phyloP scores from a whole-genome alignment of 2,329 filamentous ascomycete species.

The Penicillium rolfsii region DNA sequence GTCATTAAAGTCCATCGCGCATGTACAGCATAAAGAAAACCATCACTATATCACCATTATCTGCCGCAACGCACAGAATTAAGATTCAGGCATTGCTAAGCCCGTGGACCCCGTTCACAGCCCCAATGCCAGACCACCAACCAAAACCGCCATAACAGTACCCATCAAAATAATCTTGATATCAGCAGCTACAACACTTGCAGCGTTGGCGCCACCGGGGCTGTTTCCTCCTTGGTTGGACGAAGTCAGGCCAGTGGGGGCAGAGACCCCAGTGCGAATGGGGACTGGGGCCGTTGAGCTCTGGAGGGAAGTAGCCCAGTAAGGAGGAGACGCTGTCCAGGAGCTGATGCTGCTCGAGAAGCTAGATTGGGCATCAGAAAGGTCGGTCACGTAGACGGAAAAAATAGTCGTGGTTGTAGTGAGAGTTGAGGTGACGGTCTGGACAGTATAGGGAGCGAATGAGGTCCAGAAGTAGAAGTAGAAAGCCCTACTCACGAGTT shows the following conservation, averaged over 20 bases:
- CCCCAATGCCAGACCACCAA: conserved; percentile 25
- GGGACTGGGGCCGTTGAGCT: conserved; percentile 18
- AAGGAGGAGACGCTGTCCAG: conserved; percentile 17
- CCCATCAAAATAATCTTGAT: not conserved
- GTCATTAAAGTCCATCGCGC: not conserved
- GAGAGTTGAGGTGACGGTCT: conserved; percentile 23
- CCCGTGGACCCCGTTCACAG: conserved; percentile 11
- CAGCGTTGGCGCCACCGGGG: not conserved
- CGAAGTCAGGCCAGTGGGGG: conserved; percentile 1
- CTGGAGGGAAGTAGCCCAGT: conserved; percentile 22
- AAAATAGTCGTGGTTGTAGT: conserved; percentile 22
- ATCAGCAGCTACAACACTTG: not conserved
- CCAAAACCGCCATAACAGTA: conserved; percentile 5
- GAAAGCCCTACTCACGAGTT: conserved; percentile 21
- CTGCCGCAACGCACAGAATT: not conserved
- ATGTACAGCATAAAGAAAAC: not conserved
- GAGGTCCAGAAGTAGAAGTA: conserved; percentile 30
- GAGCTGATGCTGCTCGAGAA: conserved; percentile 2
- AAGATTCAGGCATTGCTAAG: not conserved
- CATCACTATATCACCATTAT: not conserved
- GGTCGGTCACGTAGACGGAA: conserved; percentile 20
- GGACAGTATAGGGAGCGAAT: conserved; percentile 20
- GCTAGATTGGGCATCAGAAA: conserved; percentile 14
- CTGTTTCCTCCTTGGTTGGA: not conserved
- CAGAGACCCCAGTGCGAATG: conserved; percentile 1